Evolutionary conservation across 1,139 yeast genomes (phyloP), one percentile per base, ranked within the genome.

Genomic region (Debaryomycetaceae sp.): DNA sequence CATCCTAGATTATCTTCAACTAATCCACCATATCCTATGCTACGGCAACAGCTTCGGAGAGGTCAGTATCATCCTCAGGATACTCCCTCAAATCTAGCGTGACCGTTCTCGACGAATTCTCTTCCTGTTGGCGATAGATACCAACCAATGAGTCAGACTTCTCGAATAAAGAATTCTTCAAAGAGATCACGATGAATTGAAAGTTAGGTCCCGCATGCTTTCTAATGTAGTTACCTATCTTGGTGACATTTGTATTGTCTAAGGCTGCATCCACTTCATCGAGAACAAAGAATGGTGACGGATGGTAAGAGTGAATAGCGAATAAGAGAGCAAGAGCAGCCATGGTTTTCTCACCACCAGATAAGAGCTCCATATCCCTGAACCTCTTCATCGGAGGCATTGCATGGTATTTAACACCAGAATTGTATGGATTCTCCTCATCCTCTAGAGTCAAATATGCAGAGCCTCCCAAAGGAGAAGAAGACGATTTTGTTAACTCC

Each of bases 261-360:
- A 93, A 76, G 0, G 99, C 98, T 1, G 99, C 98, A 68, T 93
- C 99, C 14, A 93, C 91, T 66, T 93, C 99, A 63, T 93, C 99
- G 41, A 93, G 72, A 0, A 93, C 96, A 60, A 93, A 93, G 62
- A 93, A 93, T 23, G 99, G 99, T 0, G 97, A 85, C 1, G 98
- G 98, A 45, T 85, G 95, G 66, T 71, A 87, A 0, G 95, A 84
- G 62, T 93, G 97, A 42, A 91, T 81, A 1, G 99, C 95, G 70
- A 93, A 93, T 41, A 93, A 65, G 50, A 93, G 71, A 0, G 98
- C 97, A 52, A 93, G 72, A 0, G 99, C 99, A 1, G 99, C 99
- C 66, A 93, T 86, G 1, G 98, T 88, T 62, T 91, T 90, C 60
- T 93, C 99, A 42, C 99, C 99, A 42, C 99, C 99, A 0, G 97